A percentile compares a stretch with the other conserved stretches of the same genome.
Conservation (phyloP, 2,329 filamentous ascomycete species). For the Aureobasidium pullulans region DNA sequence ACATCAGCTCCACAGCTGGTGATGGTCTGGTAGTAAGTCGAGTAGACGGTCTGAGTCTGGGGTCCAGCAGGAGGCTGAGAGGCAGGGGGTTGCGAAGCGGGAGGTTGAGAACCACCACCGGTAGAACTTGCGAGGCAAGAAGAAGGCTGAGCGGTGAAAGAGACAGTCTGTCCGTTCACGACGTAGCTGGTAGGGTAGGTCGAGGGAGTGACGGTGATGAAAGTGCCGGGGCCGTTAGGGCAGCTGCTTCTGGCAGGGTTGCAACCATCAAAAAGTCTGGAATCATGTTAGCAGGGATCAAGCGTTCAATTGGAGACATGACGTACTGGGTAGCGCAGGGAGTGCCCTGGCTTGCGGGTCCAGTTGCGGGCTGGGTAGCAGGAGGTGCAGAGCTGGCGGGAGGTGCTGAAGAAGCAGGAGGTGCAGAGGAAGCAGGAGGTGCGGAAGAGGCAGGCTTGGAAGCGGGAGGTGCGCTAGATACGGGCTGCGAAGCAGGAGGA, state of each 20-base stretch:
- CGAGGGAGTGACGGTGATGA: conserved; percentile 12
- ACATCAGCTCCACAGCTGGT: conserved; percentile 29
- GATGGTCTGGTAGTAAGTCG: conserved; percentile 25
- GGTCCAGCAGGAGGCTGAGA: conserved; percentile 5
- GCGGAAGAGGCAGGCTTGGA: not conserved
- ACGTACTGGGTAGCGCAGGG: not conserved
- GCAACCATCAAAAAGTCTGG: not conserved
- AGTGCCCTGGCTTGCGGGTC: not conserved
- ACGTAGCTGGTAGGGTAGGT: conserved; percentile 1
- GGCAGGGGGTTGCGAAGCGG: not conserved
- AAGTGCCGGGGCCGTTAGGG: not conserved
- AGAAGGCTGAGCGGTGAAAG: not conserved
- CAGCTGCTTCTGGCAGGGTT: not conserved
- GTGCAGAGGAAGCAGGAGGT: conserved; percentile 1
- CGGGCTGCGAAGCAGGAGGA: not conserved
- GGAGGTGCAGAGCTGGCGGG: not conserved
- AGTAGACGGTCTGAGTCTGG: conserved; percentile 12
- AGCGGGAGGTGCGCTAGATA: not conserved
- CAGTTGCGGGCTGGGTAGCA: not conserved
- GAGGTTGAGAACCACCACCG: not conserved
- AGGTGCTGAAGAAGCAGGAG: not conserved
- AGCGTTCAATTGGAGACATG: too few relatives aligned
- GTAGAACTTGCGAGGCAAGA: not conserved
- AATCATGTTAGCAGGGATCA: too few relatives aligned
- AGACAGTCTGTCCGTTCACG: not conserved